Evolutionary conservation across 177 flowering plant genomes (phyloP).

Genomic region (Telopea speciosissima): DNA sequence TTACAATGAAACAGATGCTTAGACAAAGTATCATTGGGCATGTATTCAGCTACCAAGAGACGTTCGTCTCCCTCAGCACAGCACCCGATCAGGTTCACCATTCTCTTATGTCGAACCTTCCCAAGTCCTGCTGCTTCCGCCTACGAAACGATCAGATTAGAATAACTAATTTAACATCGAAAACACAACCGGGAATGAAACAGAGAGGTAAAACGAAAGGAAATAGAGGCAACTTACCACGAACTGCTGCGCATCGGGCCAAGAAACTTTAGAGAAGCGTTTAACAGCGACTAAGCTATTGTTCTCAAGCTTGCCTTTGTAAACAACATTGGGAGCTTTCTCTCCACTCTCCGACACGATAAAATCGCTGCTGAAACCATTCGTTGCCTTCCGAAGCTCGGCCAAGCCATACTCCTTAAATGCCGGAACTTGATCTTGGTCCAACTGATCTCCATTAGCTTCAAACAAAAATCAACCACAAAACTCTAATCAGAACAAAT

Average conservation of each 20-base stretch:
- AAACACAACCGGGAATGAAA: not conserved
- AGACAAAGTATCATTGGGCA: constrained; percentile 74
- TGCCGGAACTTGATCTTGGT: constrained; percentile 42
- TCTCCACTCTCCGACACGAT: constrained; percentile 87
- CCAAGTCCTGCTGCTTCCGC: constrained; percentile 66
- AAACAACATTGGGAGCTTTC: constrained; percentile 81
- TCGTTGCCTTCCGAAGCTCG: constrained; percentile 59
- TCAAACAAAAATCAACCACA: constrained; percentile 4
- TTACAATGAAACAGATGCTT: constrained; percentile 82
- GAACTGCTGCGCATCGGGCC: constrained; percentile 86
- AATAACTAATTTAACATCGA: constrained; percentile 1
- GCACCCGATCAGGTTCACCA: constrained; percentile 70
- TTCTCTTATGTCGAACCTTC: constrained; percentile 58
- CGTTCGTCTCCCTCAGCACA: constrained; percentile 80
- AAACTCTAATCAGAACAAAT: not conserved
- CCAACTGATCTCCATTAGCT: constrained; percentile 29
- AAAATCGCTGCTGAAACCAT: constrained; percentile 53
- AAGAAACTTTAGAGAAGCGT: constrained; percentile 66
- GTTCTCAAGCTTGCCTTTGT: constrained; percentile 58
- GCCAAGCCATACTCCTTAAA: constrained; percentile 51
- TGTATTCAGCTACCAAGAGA: constrained; percentile 67
- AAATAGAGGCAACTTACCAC: constrained; percentile 25
- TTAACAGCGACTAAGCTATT: constrained; percentile 59
- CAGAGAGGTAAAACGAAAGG: not conserved
- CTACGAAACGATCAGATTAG: constrained; percentile 17